Percentiles rank a stretch among this genome's conserved stretches.
Conservation (phyloP, 2,329 filamentous ascomycete genomes). For the Paraconiothyrium brasiliense region DNA sequence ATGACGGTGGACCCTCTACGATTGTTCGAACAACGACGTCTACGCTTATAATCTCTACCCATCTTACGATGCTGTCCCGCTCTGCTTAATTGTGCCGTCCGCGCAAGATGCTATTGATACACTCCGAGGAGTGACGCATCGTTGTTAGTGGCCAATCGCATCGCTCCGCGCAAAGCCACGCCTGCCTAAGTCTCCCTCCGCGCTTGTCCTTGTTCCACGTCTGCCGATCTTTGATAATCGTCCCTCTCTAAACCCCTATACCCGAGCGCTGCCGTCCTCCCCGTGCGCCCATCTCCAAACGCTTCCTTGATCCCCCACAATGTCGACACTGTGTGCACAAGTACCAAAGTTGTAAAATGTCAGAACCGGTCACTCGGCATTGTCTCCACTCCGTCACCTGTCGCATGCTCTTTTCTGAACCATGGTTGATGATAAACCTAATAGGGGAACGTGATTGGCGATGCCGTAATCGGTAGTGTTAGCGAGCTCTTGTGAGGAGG, state of each 20-base stretch:
- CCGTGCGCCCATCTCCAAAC: neutral
- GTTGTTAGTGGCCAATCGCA: neutral
- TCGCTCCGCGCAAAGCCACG: neutral
- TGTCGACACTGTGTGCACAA: neutral
- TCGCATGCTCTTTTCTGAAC: neutral
- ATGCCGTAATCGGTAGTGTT: neutral
- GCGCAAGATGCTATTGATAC: neutral
- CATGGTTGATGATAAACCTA: neutral
- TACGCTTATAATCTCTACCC: neutral
- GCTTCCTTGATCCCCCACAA: neutral
- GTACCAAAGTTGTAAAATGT: slow-evolving; percentile 1
- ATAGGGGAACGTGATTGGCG: neutral
- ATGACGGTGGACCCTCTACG: neutral
- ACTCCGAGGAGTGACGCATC: neutral
- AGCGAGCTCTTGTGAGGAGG: neutral
- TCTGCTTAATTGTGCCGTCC: neutral
- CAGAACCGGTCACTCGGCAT: slow-evolving; percentile 5
- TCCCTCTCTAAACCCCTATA: neutral
- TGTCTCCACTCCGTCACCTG: slow-evolving; percentile 2
- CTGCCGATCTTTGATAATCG: slow-evolving; percentile 6
- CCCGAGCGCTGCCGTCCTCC: neutral
- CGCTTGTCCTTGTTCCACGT: neutral
- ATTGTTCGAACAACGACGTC: neutral
- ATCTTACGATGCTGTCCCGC: neutral
- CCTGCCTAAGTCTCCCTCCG: neutral